Conservation (phyloP, 192 early-diverging fungal species). For the Gonapodya sp. region DNA sequence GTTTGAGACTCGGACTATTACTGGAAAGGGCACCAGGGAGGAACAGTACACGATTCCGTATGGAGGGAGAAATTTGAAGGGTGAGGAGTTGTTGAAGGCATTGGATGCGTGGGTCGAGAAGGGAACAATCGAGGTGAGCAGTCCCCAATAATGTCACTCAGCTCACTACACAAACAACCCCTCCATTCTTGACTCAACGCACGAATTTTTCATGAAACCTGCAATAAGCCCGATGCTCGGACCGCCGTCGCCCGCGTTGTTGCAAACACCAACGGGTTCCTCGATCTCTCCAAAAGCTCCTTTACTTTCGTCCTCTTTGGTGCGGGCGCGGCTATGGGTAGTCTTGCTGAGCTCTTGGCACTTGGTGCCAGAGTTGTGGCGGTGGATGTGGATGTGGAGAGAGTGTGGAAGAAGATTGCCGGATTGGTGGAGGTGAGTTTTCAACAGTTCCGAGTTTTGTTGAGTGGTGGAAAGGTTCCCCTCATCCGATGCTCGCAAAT, state of each 20-base stretch:
- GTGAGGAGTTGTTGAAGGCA: not conserved
- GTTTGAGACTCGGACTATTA: conserved; percentile 13
- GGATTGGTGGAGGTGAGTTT: conserved; percentile 8
- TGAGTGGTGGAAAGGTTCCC: too few relatives aligned
- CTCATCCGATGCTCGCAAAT: too few relatives aligned
- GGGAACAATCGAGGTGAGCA: conserved; percentile 14
- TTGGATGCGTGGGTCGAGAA: conserved; percentile 12
- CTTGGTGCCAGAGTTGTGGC: conserved; percentile 16
- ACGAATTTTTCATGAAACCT: too few relatives aligned
- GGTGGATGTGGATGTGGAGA: conserved; percentile 2
- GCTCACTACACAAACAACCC: not conserved
- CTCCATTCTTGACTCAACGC: not conserved
- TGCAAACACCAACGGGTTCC: not conserved
- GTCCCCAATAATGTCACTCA: not conserved
- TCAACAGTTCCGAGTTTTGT: too few relatives aligned
- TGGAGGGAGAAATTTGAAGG: conserved; percentile 6
- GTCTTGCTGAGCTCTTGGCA: not conserved
- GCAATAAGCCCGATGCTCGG: not conserved
- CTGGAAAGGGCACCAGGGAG: not conserved
- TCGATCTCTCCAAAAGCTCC: not conserved
- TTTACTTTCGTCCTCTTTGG: conserved; percentile 11
- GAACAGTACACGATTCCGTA: conserved; percentile 4
- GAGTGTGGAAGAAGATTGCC: conserved; percentile 11
- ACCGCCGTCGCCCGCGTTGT: not conserved
- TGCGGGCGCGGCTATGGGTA: conserved; percentile 14